A percentile compares a stretch with the other conserved stretches of the same genome.
These are phyloP conservation scores for Medicago ruthenica DNA, from an alignment of 306 rosid genomes.

Conservation along the genomic window DNA sequence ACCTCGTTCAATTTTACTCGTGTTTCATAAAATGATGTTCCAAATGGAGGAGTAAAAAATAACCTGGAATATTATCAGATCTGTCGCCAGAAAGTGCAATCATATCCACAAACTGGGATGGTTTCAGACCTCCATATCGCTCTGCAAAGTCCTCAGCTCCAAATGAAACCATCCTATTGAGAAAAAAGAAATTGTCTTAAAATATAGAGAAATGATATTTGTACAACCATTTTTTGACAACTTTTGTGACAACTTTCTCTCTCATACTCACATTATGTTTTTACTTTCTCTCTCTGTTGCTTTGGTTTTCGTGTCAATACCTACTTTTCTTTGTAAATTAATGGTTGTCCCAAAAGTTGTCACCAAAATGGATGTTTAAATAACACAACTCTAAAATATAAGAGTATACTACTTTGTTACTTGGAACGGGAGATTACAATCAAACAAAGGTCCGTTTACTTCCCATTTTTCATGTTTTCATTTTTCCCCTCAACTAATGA, in stretches of 20 bases:
- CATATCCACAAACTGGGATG: slow-evolving; percentile 93
- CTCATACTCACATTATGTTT: too few relatives aligned
- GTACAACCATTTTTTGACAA: too few relatives aligned
- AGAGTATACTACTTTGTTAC: slow-evolving; percentile 22
- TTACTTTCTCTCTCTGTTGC: too few relatives aligned
- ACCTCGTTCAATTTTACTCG: slow-evolving; percentile 10
- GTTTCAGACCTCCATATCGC: slow-evolving; percentile 73
- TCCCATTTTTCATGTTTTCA: neutral
- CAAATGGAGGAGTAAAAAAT: slow-evolving; percentile 41
- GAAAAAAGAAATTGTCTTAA: slow-evolving; percentile 18
- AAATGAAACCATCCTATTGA: slow-evolving; percentile 88
- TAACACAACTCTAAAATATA: too few relatives aligned
- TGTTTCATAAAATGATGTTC: slow-evolving; percentile 28
- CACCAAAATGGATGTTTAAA: too few relatives aligned
- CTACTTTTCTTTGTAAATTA: too few relatives aligned
- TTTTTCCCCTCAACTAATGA: neutral
- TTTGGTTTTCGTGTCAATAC: too few relatives aligned
- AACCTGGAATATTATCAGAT: slow-evolving; percentile 97
- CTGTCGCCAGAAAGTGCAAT: slow-evolving; percentile 87
- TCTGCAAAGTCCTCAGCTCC: slow-evolving; percentile 87
- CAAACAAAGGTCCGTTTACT: neutral
- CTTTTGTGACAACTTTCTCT: too few relatives aligned
- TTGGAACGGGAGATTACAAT: slow-evolving; percentile 17
- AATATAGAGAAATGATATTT: too few relatives aligned
- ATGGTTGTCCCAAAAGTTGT: too few relatives aligned